phyloP scores from a whole-genome alignment of 768 basidiomycete genomes.

The Lactarius deliciosus region DNA sequence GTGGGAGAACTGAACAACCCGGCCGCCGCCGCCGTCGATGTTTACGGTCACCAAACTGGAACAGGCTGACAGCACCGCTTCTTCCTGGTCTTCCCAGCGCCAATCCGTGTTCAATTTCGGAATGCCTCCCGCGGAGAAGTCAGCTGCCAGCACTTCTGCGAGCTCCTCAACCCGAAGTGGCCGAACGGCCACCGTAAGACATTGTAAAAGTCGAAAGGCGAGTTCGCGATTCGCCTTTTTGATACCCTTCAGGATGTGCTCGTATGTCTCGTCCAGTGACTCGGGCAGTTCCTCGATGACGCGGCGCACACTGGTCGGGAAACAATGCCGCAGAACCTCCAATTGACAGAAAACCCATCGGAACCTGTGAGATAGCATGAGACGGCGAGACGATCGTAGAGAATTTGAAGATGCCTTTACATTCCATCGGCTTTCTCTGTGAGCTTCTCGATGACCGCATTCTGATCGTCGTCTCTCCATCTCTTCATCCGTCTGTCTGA shows the following conservation, averaged over 20 bases:
- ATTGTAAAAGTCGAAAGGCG: too few species aligned
- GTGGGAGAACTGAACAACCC: background rate
- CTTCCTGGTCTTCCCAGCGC: too few species aligned
- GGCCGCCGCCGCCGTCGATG: too few species aligned
- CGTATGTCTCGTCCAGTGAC: background rate
- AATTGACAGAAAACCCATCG: background rate
- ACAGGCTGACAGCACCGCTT: too few species aligned
- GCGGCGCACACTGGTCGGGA: background rate
- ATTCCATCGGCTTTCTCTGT: too few species aligned
- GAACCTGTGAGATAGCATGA: too few species aligned
- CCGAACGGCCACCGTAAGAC: background rate
- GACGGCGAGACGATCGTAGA: too few species aligned
- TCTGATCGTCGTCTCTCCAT: background rate
- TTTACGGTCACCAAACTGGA: background rate
- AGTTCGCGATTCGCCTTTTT: too few species aligned
- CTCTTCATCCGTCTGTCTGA: background rate
- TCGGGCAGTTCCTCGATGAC: background rate
- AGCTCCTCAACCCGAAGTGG: too few species aligned
- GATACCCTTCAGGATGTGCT: background rate
- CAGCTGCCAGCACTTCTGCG: background rate
- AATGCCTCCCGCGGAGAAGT: background rate
- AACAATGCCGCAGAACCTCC: background rate
- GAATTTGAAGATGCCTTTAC: too few species aligned
- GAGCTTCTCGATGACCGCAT: too few species aligned
- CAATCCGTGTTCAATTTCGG: background rate